Percentiles rank a stretch among this genome's conserved stretches.
phyloP scores from a whole-genome alignment of 2,329 filamentous ascomycete species.

The Sodiomyces alkalinus region DNA sequence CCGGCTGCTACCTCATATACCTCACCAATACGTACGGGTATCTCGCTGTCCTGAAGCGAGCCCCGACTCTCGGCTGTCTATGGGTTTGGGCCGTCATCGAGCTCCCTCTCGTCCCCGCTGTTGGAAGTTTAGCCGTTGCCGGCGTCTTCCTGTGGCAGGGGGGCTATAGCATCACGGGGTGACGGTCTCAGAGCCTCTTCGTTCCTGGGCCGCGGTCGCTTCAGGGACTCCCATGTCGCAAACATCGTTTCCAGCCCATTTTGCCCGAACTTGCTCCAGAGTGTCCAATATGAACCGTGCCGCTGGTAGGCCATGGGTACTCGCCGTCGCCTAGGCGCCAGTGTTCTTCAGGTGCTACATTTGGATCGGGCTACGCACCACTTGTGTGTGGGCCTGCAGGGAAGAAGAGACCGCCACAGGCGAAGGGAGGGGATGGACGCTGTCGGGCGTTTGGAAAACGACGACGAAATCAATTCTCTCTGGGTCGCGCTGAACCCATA shows the following conservation, averaged over 20 bases:
- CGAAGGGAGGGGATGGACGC: too few relatives aligned
- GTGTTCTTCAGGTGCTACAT: too few relatives aligned
- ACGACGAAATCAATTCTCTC: conserved; percentile 31
- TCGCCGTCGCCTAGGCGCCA: too few relatives aligned
- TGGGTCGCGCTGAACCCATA: conserved; percentile 30
- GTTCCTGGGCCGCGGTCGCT: conserved; percentile 4
- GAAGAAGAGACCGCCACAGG: too few relatives aligned
- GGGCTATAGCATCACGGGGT: conserved; percentile 31
- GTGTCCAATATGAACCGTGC: conserved; percentile 1
- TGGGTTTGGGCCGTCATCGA: conserved; percentile 94
- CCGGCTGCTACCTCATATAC: conserved; percentile 68
- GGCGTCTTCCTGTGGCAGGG: conserved; percentile 29
- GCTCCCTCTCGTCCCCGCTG: conserved; percentile 54
- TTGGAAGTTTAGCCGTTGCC: conserved; percentile 33
- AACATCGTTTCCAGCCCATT: too few relatives aligned
- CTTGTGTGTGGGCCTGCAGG: too few relatives aligned
- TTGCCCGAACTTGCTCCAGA: too few relatives aligned
- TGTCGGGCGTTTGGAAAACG: too few relatives aligned
- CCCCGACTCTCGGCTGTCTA: conserved; percentile 74
- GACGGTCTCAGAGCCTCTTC: too few relatives aligned
- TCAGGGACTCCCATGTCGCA: too few relatives aligned
- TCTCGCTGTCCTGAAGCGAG: conserved; percentile 78
- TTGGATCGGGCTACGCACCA: too few relatives aligned
- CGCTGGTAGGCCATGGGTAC: conserved; percentile 3
- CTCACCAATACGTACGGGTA: conserved; percentile 71